Evolutionary conservation across 2,329 filamentous ascomycete genomes (phyloP), one percentile per base, ranked within the genome.

Genomic region (Trichoderma afroharzianum): DNA sequence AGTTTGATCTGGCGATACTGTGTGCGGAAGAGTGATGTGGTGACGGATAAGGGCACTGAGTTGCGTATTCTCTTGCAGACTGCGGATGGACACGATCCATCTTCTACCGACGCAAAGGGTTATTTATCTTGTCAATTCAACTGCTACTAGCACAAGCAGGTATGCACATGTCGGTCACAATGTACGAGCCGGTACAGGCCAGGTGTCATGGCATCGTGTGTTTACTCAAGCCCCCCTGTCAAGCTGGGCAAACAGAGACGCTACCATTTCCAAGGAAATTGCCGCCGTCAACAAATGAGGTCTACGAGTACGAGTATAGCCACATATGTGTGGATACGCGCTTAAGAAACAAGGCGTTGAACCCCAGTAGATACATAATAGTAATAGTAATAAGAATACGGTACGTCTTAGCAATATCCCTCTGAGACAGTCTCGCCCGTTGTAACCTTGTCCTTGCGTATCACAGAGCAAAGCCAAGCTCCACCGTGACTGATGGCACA

Each of bases 401-500:
- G 26, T 57, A 57, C 50, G 28, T 18, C 32, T 30, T 14, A 32
- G 8, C 14, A 30, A 21, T 9, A 39, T 18, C 6, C 18, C 8
- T 39, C 18, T 33, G n/a, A 61, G 12, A 53, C 39, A 59, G 0
- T 33, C 5, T 59, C 66, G 61, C 55, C 30, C 8, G 11, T n/a
- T 9, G n/a, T 2, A 11, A 15, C 18, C 30, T 1, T 7, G 5
- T 61, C 66, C 57, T 33, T 62, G 21, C 70, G 70, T 21, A 76
- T 77, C 9, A 81, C 79, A 0, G 80, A 81, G 39, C 79, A 81
- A 9, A 82, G 75, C 76, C 79, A 80, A 21, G 77, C 74, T 2
- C 79, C 80, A 3, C 80, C 80, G 12, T 73, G 75, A n/a, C 75
- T 76, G 3, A 81, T 73, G 3, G 80, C 79, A 57, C 78, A 77